A percentile compares a stretch with the other conserved stretches of the same genome.
These are phyloP conservation scores for Udeniomyces megalosporus DNA, from an alignment of 768 basidiomycete species.

Conservation along the genomic window DNA sequence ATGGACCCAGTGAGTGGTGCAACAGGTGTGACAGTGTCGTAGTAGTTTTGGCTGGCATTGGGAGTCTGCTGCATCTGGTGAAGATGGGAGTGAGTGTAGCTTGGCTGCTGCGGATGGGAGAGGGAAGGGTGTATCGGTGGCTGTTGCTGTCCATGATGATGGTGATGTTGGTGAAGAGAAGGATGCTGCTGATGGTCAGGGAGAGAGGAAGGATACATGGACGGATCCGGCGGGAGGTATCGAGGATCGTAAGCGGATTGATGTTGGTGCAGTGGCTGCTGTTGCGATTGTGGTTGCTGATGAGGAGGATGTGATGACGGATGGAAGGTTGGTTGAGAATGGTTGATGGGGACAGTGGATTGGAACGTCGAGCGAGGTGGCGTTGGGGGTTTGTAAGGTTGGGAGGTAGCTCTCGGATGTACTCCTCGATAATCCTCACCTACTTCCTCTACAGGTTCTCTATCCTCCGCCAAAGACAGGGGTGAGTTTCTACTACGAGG, in stretches of 20 bases:
- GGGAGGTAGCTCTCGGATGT: not conserved
- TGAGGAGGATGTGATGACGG: not conserved
- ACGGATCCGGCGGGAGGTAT: too few species aligned
- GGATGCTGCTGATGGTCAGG: constrained; percentile 1
- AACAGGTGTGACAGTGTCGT: not conserved
- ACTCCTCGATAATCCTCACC: not conserved
- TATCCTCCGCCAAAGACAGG: not conserved
- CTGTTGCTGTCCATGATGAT: not conserved
- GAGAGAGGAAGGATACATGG: too few species aligned
- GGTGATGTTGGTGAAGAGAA: not conserved
- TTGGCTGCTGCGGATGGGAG: not conserved
- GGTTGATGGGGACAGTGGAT: too few species aligned
- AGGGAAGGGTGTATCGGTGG: not conserved
- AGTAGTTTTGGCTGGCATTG: not conserved
- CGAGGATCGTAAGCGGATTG: not conserved
- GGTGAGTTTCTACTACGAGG: not conserved
- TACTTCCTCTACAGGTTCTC: not conserved
- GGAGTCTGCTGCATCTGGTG: not conserved
- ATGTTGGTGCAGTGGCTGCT: not conserved
- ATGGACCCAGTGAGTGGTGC: not conserved
- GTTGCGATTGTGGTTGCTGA: not conserved
- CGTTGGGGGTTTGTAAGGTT: not conserved
- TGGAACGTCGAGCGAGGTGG: not conserved
- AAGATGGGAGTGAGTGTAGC: not conserved
- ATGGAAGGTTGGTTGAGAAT: not conserved